Evolutionary conservation across 1,284 basidiomycete species (phyloP).

Genomic region (Coniophora puteana): DNA sequence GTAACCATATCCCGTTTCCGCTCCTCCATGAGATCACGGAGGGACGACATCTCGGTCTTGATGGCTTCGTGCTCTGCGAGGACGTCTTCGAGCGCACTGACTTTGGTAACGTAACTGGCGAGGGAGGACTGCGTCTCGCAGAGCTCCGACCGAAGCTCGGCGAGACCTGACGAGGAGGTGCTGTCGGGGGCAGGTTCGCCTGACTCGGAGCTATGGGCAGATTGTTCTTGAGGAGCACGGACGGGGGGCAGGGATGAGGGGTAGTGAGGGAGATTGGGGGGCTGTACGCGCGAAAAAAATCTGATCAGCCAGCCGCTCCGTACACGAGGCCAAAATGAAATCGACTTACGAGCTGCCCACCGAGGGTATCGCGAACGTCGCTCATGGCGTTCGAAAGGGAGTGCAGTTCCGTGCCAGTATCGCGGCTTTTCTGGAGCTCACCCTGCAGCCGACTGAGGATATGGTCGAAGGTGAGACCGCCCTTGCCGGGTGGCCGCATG

Average conservation of each 20-base stretch:
- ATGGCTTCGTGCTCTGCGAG: slow-evolving; percentile 87
- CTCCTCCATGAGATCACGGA: slow-evolving; percentile 71
- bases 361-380: slow-evolving; percentile 91
- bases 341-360: no score
- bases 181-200: slow-evolving; percentile 22
- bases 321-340: no score
- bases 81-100: slow-evolving; percentile 78
- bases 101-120: slow-evolving; percentile 80
- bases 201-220: slow-evolving; percentile 17
- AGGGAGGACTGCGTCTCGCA: slow-evolving; percentile 83
- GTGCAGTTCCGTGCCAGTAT: slow-evolving; percentile 89
- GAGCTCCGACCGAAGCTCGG: slow-evolving; percentile 77
- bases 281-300: slow-evolving; percentile 32
- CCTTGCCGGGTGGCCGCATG: slow-evolving; percentile 68
- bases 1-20: slow-evolving; percentile 37
- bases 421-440: slow-evolving; percentile 91
- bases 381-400: slow-evolving; percentile 80
- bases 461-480: slow-evolving; percentile 80
- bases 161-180: slow-evolving; percentile 15
- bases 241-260: slow-evolving; percentile 64
- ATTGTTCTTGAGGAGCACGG: slow-evolving; percentile 45
- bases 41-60: slow-evolving; percentile 72
- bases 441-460: slow-evolving; percentile 78
- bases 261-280: slow-evolving; percentile 54
- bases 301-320: slow-evolving; percentile 7